Evolutionary conservation across 2,329 filamentous ascomycete genomes (phyloP).

Genomic region (Colletotrichum siamense): DNA sequence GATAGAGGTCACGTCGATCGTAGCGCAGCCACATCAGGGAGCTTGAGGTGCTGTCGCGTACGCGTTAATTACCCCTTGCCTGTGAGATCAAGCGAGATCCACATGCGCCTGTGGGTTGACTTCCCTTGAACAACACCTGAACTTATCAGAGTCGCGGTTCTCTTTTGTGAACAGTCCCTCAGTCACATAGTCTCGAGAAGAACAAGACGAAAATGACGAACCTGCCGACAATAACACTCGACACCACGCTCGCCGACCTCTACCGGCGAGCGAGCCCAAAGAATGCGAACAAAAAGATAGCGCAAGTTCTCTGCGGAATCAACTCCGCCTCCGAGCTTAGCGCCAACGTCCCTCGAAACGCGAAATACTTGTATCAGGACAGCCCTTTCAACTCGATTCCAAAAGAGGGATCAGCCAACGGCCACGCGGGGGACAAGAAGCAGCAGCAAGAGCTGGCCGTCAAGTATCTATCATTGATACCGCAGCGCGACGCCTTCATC

Average conservation of each 20-base stretch:
- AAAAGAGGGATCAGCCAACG: background rate
- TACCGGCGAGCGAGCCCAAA: conserved; percentile 30
- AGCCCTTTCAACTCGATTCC: conserved; percentile 31
- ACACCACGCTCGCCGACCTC: conserved; percentile 39
- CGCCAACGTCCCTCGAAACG: conserved; percentile 35
- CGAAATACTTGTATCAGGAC: conserved; percentile 43
- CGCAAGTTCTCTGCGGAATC: conserved; percentile 33
- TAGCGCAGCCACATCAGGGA: background rate
- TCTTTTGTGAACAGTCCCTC: background rate
- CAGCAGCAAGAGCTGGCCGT: conserved; percentile 29
- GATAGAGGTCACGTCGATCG: background rate
- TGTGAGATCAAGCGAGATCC: background rate
- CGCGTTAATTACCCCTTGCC: background rate
- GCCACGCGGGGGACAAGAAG: background rate
- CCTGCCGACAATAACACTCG: conserved; percentile 36
- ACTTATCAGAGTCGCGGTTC: background rate
- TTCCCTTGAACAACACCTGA: background rate
- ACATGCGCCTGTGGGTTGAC: background rate
- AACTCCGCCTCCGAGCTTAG: conserved; percentile 30
- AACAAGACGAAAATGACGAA: background rate
- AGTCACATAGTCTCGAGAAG: background rate
- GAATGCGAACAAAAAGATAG: conserved; percentile 29
- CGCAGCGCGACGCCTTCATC: conserved; percentile 41
- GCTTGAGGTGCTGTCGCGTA: background rate
- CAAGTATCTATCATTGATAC: conserved; percentile 40